Evolutionary conservation across 2,329 filamentous ascomycete species (phyloP).

Genomic region (Trichophyton benhamiae): DNA sequence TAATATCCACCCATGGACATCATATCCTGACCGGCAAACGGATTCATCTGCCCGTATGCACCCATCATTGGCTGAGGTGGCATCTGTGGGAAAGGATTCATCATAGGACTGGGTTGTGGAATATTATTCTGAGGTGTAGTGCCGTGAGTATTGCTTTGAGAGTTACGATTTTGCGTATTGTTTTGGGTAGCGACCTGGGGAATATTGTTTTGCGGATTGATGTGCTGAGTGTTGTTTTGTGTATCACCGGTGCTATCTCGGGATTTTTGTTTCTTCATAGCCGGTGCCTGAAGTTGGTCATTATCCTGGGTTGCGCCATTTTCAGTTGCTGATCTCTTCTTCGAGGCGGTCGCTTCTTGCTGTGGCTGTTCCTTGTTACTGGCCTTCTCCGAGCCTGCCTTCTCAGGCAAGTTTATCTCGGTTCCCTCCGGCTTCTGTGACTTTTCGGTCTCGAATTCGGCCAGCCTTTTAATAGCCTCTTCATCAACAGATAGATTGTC

Average conservation of each 20-base stretch:
- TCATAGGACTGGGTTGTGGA: neutral
- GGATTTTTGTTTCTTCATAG: constrained; percentile 35
- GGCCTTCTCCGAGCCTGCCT: neutral
- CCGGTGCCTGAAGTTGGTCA: constrained; percentile 27
- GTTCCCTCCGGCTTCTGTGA: constrained; percentile 32
- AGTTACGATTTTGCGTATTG: neutral
- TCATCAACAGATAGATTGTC: constrained; percentile 80
- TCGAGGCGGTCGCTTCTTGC: constrained; percentile 34
- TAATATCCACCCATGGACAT: neutral
- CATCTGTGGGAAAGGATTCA: neutral
- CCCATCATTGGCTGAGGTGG: neutral
- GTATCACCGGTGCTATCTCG: constrained; percentile 21
- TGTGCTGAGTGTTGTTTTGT: neutral
- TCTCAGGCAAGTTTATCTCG: constrained; percentile 10
- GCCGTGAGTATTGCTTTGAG: neutral
- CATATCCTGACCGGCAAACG: neutral
- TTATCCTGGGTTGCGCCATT: constrained; percentile 46
- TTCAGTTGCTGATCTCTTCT: constrained; percentile 75
- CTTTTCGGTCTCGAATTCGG: constrained; percentile 53
- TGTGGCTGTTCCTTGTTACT: constrained; percentile 12
- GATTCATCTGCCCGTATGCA: neutral
- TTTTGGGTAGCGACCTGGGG: neutral
- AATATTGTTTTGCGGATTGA: neutral
- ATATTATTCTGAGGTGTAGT: neutral
- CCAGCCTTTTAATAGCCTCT: constrained; percentile 64